A percentile compares a stretch with the other conserved stretches of the same genome.
Evolutionary conservation across 75 land plant genomes (phyloP).

Genomic region (Isoetes taiwanensis): DNA sequence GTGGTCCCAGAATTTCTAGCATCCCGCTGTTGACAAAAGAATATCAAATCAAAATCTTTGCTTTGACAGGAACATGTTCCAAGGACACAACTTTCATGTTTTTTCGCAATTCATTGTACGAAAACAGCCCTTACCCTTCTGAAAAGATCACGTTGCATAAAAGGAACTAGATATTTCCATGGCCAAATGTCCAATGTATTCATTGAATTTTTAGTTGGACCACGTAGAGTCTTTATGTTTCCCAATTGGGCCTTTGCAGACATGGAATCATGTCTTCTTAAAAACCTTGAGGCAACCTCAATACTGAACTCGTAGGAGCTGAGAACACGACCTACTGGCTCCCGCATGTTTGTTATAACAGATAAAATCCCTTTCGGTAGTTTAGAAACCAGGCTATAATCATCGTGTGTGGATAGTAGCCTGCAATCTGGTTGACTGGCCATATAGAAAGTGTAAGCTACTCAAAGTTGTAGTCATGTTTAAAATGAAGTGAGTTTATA

Average conservation of each 20-base stretch:
- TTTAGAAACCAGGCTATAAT: conserved; percentile 66
- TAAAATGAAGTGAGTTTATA: no score
- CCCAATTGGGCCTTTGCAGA: conserved; percentile 30
- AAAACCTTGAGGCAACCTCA: conserved; percentile 89
- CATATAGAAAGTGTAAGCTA: not conserved
- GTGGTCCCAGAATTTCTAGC: conserved; percentile 3
- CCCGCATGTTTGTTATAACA: conserved; percentile 67
- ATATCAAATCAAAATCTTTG: not conserved
- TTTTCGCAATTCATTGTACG: not conserved
- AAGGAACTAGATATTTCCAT: conserved; percentile 96
- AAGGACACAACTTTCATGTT: not conserved
- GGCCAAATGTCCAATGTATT: conserved; percentile 97
- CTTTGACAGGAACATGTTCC: not conserved
- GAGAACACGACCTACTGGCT: conserved; percentile 80
- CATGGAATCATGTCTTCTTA: conserved; percentile 17
- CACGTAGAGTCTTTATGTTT: not conserved
- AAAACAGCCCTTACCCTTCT: conserved; percentile 40
- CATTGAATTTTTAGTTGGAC: conserved; percentile 23
- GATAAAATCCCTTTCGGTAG: conserved; percentile 65
- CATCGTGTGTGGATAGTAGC: conserved; percentile 73
- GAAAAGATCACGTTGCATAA: conserved; percentile 86
- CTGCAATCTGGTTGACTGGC: conserved; percentile 60
- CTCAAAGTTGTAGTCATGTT: not conserved
- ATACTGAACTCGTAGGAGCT: conserved; percentile 89
- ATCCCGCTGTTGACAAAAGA: conserved; percentile 12